Evolutionary conservation across 2,329 filamentous ascomycete genomes (phyloP).

Genomic region (Neonectria magnoliae): DNA sequence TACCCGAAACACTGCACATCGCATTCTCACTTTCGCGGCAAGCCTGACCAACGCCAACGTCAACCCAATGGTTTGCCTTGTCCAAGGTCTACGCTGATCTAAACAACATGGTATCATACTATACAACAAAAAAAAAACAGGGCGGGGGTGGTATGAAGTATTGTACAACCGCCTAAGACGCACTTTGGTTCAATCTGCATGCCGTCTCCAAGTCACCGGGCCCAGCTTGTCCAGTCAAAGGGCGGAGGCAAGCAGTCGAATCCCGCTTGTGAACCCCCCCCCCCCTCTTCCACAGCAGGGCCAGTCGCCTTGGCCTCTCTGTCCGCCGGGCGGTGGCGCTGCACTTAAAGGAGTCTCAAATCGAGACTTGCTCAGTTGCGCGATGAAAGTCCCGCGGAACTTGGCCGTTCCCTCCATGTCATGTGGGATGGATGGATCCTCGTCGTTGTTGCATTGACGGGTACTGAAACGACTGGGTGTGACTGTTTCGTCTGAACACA

Average conservation of each 20-base stretch:
- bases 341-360: not conserved
- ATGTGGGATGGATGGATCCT: not conserved
- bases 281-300: too few species aligned
- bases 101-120: not conserved
- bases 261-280: not conserved
- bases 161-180: not conserved
- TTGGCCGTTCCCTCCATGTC: not conserved
- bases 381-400: not conserved
- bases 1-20: not conserved
- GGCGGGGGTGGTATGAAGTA: not conserved
- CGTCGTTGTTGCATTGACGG: not conserved
- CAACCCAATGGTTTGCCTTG: too few species aligned
- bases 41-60: not conserved
- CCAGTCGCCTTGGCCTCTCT: not conserved
- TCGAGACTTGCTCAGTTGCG: not conserved
- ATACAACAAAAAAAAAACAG: not conserved
- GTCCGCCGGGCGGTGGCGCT: not conserved
- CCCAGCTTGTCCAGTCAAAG: not conserved
- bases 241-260: too few species aligned
- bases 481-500: not conserved
- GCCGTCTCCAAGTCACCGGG: not conserved
- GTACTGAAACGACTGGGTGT: too few species aligned
- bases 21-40: not conserved
- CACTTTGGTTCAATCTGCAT: not conserved
- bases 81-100: not conserved